Base-by-base conservation (phyloP, 345 rosid species). In the Heritiera fomes region DNA sequence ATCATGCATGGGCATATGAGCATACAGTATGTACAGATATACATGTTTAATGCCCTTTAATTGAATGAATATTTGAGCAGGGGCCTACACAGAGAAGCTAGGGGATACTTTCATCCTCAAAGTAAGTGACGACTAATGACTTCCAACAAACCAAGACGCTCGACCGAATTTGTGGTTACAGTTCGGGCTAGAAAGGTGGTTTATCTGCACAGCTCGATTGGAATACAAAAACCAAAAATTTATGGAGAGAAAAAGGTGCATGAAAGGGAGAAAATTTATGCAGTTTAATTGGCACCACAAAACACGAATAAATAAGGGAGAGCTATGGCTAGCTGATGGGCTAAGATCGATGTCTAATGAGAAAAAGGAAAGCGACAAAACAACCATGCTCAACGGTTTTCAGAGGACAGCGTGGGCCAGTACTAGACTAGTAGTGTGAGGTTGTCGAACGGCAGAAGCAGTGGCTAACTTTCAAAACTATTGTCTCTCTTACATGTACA, bases 321-420 rank as follows among this genome's bases (percentile, higher is more conserved):
- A 14, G 15, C 30, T 18, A 18, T 15, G 23, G 23, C 4, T 12
- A 47, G 47, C 64, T 45, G 23, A 40, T 41, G 60, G 62, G 69
- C 77, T 17, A 65, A 50, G 68, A 11, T 71, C 80, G 75, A 67
- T 70, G 65, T 84, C 70, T 75, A 56, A 71, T 75, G 81, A 85
- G 77, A 78, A 81, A 76, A 58, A 71, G 62, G 88, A 87, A 79
- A 84, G 86, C 83, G 88, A 87, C 88, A 15, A 59, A 59, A 82
- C 83, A 78, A 64, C 79, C 73, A 80, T 69, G 78, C 85, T 77
- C 85, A 82, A 87, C 87, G 87, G 87, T 85, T 85, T 82, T 78
- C 63, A 80, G 79, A 59, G 45, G 12, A 53, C 55, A 64, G 49
- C 62, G 50, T 75, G 77, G 79, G 55, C 46, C 81, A 77, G 17